Evolutionary conservation across 129 eudicot genomes (phyloP).

Genomic region (Arctium lappa): DNA sequence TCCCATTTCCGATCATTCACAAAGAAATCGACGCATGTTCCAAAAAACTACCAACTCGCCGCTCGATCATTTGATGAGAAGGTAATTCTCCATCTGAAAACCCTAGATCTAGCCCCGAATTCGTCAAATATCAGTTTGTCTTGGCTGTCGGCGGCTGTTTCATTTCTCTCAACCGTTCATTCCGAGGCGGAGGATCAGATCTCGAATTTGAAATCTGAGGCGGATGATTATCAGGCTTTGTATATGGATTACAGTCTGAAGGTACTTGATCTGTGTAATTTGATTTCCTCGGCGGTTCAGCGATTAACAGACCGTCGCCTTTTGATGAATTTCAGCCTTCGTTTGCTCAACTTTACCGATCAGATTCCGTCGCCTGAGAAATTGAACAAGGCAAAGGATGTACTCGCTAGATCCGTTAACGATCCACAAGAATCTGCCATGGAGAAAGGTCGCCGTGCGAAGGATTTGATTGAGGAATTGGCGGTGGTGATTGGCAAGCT

Average conservation of each 20-base stretch:
- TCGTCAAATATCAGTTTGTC: conserved; percentile 25
- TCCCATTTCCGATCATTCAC: conserved; percentile 36
- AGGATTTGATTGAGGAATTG: conserved; percentile 34
- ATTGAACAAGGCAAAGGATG: conserved; percentile 29
- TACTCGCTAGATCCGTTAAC: conserved; percentile 15
- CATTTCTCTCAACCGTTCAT: conserved; percentile 37
- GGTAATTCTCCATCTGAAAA: conserved; percentile 30
- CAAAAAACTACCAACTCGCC: conserved; percentile 30
- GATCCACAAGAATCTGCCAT: background rate
- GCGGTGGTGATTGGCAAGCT: conserved; percentile 12
- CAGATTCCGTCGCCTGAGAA: conserved; percentile 31
- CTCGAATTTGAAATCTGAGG: conserved; percentile 26
- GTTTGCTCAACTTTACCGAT: conserved; percentile 15
- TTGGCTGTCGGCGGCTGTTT: conserved; percentile 30
- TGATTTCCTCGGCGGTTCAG: conserved; percentile 37
- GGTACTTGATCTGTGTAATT: conserved; percentile 44
- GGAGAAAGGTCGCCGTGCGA: conserved; percentile 31
- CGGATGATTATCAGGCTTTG: conserved; percentile 27
- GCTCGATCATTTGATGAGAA: conserved; percentile 32
- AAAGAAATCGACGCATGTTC: conserved; percentile 15
- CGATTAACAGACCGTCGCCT: conserved; percentile 34
- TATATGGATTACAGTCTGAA: conserved; percentile 44
- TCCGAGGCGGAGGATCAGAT: conserved; percentile 35
- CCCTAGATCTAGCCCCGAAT: background rate
- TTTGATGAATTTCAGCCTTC: conserved; percentile 36